These are phyloP conservation scores for Pichia sp. DNA, from an alignment of 1,139 yeast genomes.

Conservation along the genomic window DNA sequence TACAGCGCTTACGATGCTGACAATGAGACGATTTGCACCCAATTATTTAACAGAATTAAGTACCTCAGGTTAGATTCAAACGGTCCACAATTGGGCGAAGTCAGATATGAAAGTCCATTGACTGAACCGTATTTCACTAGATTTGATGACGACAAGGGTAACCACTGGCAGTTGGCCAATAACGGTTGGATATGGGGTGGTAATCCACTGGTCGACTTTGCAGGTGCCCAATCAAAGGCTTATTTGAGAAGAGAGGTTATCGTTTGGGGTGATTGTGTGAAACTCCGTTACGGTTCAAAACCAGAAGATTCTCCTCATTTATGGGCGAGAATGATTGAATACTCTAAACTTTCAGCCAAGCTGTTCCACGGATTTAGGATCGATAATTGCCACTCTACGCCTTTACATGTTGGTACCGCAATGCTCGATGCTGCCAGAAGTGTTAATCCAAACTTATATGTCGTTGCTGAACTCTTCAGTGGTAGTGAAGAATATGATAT, in stretches of 20 bases:
- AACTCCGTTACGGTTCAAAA: constrained; percentile 71
- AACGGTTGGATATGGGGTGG: constrained; percentile 99
- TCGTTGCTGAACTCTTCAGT: constrained; percentile 89
- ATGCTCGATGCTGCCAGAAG: constrained; percentile 83
- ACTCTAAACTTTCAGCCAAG: constrained; percentile 67
- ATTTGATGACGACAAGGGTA: constrained; percentile 46
- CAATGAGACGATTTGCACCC: constrained; percentile 52
- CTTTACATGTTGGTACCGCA: constrained; percentile 87
- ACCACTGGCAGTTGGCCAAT: constrained; percentile 71
- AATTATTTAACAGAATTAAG: constrained; percentile 66
- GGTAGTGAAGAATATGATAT: constrained; percentile 92
- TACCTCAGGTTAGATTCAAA: constrained; percentile 68
- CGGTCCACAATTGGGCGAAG: constrained; percentile 73
- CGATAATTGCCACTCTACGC: constrained; percentile 95
- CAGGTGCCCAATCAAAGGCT: constrained; percentile 69
- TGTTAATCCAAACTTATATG: constrained; percentile 78
- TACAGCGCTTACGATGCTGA: constrained; percentile 78
- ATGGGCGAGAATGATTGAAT: constrained; percentile 84
- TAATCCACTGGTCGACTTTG: constrained; percentile 88
- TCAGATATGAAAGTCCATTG: constrained; percentile 52
- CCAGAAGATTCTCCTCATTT: constrained; percentile 81
- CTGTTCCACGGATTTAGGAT: constrained; percentile 84
- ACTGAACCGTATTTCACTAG: constrained; percentile 86
- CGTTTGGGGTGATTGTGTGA: constrained; percentile 97
- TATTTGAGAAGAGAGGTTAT: constrained; percentile 89